Percentiles rank a stretch among this genome's conserved stretches.
Evolutionary conservation across 176 grass and related monocot species (phyloP).

Genomic region (Carex myosuroides): DNA sequence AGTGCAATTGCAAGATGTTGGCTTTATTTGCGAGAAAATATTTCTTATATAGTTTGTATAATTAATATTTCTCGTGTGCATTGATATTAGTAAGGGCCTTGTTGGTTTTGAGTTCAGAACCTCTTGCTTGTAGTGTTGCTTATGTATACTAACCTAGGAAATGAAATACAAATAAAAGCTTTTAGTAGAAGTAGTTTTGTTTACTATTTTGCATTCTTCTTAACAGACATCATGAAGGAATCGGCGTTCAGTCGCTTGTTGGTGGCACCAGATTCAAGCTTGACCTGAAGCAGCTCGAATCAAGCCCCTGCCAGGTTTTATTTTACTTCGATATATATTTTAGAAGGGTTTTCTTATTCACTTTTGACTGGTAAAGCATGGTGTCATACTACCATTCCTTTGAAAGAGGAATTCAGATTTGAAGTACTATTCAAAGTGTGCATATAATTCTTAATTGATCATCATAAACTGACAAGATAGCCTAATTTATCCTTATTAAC

Average conservation of each 20-base stretch:
- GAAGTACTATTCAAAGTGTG: not conserved
- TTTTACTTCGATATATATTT: not conserved
- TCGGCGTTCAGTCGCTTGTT: slow-evolving; percentile 88
- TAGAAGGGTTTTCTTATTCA: not conserved
- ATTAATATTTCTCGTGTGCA: not conserved
- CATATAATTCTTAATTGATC: not conserved
- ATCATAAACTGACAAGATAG: not conserved
- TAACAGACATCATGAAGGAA: slow-evolving; percentile 44
- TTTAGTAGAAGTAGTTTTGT: not conserved
- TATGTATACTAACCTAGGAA: not conserved
- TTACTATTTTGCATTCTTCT: not conserved
- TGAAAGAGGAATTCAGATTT: not conserved
- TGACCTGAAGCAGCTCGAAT: slow-evolving; percentile 82
- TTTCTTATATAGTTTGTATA: not conserved
- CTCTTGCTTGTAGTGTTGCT: not conserved
- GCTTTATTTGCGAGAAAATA: not conserved
- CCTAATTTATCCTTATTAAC: not conserved
- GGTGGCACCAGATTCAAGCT: slow-evolving; percentile 85
- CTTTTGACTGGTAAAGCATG: not conserved
- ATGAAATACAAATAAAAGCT: not conserved
- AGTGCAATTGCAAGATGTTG: not conserved
- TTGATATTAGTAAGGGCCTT: not conserved
- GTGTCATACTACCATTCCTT: not conserved
- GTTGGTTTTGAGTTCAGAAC: not conserved
- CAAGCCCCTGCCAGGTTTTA: slow-evolving; percentile 79